Base-by-base conservation (phyloP, 192 early-diverging fungal species). In the Jimgerdemannia flammicorona region DNA sequence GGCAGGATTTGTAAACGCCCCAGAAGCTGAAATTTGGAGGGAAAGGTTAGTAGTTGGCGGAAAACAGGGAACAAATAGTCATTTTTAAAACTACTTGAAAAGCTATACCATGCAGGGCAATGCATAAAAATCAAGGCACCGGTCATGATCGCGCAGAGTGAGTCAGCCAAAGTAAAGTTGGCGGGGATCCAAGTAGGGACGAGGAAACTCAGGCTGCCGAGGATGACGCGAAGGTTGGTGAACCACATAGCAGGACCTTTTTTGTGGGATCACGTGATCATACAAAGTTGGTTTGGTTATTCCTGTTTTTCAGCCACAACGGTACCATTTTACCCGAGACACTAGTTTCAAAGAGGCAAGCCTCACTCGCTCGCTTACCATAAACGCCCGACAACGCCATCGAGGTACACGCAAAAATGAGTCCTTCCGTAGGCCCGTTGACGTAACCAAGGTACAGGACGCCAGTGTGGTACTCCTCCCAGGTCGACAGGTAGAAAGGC, bases 391-490 rank as follows among this genome's bases (percentile, higher is more conserved):
- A 94, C 64, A 88, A 80, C 66, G 91, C 77, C 77, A 93, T 88
- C 11, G 84, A 84, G 14, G 90, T 44, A 72, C 91, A 92, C 39
- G 90, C 91, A 10, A 83, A 18, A 29, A 95, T 86, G 66, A 96
- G 83, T 64, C 94, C 92, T 82, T 96, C 95, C 3, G 93, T 95
- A 20, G 95, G 94, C 43, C 95, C 95, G 72, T 95, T 95, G 71
- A 95, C 70, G 73, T 93, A 90, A 3, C 93, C 93, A 29, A 96
- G 84, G 78, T 94, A 96, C 19, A 96, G 85, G 3, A 90, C 88
- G 20, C 93, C 92, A 10, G 95, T 96, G 78, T 95, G 94, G 80
- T 95, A 96, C 77, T 94, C 93, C 78, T 96, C 95, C 90, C 93
- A 94, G 4, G 95, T 95, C 4, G 94, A 95, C 49, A 95, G 77